Evolutionary conservation across 805 yeast species (phyloP), one percentile per base, ranked within the genome.

Genomic region (Candida bentonensis): DNA sequence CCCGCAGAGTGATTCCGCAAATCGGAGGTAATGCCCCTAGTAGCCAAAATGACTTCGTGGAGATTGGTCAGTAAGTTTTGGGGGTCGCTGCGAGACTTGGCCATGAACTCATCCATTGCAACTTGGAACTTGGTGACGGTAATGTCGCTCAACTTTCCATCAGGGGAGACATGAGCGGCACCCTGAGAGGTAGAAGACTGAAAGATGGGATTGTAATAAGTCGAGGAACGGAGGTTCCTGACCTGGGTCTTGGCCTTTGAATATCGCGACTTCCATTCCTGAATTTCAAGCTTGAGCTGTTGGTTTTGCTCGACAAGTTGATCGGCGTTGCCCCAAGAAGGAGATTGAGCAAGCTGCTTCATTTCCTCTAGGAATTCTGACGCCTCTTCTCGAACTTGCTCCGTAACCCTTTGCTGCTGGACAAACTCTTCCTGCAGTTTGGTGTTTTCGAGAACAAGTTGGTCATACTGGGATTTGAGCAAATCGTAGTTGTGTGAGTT

Each of bases 361-460:
- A 66, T 62, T 41, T 66, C 69, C 4, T 47, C 50, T 17, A 66
- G 49, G 41, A 63, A 59, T 21, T 43, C 52, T 5, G 58, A 49
- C 1, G 69, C 67, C 46, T 65, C 69, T 4, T 51, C 42, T 15
- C 66, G 56, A 13, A 65, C 66, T 46, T 59, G 61, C 23, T 63
- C 65, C 0, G 67, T 64, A 4, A 60, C 50, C 40, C 44, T 41
- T 28, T 49, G 50, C 47, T 55, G 59, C 34, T 51, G 49, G 25
- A 49, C 50, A 15, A 52, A 42, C 36, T 58, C 59, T 17, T 41
- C 45, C 21, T 47, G 44, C 21, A 61, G 47, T 22, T 44, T 45
- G 15, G 44, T 45, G 39, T 54, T 51, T 22, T 57, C 59, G 17
- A 43, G 36, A 23, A 39, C 27, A 2, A 47, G 27, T 20, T 21